These are phyloP conservation scores for Trichoderma koningiopsis DNA, from an alignment of 2,329 filamentous ascomycete species.

Conservation along the genomic window DNA sequence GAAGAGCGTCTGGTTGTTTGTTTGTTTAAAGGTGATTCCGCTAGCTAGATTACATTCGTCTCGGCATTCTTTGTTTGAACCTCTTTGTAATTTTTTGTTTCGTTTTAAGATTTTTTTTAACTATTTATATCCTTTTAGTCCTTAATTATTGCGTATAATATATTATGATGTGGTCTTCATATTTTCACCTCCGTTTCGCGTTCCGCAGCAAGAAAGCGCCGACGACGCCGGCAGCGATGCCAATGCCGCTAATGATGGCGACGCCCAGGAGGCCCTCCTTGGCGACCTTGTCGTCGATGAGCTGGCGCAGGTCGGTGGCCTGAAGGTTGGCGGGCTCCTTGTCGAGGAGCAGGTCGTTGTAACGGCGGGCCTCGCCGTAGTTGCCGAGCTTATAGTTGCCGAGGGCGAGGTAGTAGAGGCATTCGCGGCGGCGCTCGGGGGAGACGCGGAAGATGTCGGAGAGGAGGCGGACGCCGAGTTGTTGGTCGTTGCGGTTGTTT, in stretches of 20 bases:
- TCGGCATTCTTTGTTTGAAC: neutral
- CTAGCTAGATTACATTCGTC: neutral
- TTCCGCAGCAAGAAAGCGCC: conserved; percentile 85
- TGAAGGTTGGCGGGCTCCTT: conserved; percentile 92
- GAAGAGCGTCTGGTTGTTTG: neutral
- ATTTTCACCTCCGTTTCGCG: conserved; percentile 57
- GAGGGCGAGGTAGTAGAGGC: conserved; percentile 94
- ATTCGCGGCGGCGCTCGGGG: conserved; percentile 92
- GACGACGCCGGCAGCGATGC: conserved; percentile 89
- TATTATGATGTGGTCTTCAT: neutral
- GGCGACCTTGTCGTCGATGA: conserved; percentile 96
- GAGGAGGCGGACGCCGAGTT: conserved; percentile 89
- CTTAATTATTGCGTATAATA: neutral
- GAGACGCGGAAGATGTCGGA: conserved; percentile 95
- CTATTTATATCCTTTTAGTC: conserved; percentile 25
- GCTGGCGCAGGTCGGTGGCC: conserved; percentile 77
- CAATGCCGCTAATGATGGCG: conserved; percentile 90
- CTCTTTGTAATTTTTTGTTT: neutral
- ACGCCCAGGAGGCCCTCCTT: conserved; percentile 93
- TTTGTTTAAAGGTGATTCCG: neutral
- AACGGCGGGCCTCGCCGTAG: conserved; percentile 90
- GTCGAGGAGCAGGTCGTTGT: conserved; percentile 90
- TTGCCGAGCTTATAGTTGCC: conserved; percentile 99
- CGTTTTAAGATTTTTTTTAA: neutral
- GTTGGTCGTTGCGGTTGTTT: conserved; percentile 78